Evolutionary conservation across 768 basidiomycete genomes (phyloP), one percentile per base, ranked within the genome.

Genomic region (Sporobolomyces pararoseus): DNA sequence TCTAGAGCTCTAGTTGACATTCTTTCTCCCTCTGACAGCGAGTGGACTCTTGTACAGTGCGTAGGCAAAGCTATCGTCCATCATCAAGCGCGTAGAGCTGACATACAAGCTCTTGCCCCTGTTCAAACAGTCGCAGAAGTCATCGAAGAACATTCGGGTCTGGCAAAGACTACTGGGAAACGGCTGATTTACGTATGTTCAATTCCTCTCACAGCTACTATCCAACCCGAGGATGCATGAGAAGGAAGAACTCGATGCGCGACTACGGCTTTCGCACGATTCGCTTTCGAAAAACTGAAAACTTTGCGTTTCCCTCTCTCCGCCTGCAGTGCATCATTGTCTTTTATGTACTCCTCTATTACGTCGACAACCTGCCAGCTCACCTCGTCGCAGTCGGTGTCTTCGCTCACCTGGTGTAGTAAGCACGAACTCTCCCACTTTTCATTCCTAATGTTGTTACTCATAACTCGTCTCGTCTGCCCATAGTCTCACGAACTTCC

Each of bases 21-120:
- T 34, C 52, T 34, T 55, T 46, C 27, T 65, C 55, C 25, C 25
- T 19, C 42, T 7, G 4, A 17, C 78, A 95, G 95, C 95, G 57
- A 94, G 90, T 80, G 95, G 94, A 10, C 82, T 98, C 52, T 81
- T 98, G 63, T 97, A 95, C 83, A 82, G 95, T 37, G 93, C 34
- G 61, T 58, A 4, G 23, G 32, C 21, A 25, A 31, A n/a, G 25
- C 17, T 31, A 35, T 10, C 21, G 12, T 50, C 35, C 13, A 37
- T 35, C 23, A 6, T 12, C 50, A 7, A 51, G 35, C 55, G 55
- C 55, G 55, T 37, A 23, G 55, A n/a, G 35, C 34, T 57, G 35
- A 57, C 34, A 16, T 19, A n/a, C n/a, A n/a, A n/a, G n/a, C 9
- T 29, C 21, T 7, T 23, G 23, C 39, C 25, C 25, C 34, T 25